Evolutionary conservation across 169 alveolate genomes (phyloP).

Genomic region (Toxoplasma gondii): DNA sequence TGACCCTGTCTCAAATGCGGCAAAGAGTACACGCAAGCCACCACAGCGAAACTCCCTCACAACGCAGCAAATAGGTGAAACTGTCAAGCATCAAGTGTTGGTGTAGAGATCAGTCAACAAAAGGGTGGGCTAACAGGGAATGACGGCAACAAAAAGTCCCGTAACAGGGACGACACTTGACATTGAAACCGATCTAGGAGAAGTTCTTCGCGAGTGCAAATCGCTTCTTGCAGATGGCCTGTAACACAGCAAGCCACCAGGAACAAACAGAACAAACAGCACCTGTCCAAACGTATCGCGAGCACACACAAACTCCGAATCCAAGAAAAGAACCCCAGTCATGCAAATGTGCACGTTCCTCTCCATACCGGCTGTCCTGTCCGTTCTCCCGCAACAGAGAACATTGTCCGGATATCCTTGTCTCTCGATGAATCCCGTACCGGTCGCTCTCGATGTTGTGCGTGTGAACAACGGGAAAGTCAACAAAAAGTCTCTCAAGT

Average conservation of each 20-base stretch:
- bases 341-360: background rate
- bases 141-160: background rate
- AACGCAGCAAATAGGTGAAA: too few species aligned
- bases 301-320: background rate
- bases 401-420: background rate
- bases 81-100: too few species aligned
- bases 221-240: conserved; percentile 17
- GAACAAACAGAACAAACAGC: background rate
- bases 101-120: too few species aligned
- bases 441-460: too few species aligned
- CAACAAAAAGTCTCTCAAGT: too few species aligned
- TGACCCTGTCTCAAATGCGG: too few species aligned
- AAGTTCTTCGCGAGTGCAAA: background rate
- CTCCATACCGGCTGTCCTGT: background rate
- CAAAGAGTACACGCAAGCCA: too few species aligned
- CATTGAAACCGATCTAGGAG: background rate
- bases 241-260: background rate
- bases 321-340: background rate
- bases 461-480: too few species aligned
- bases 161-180: background rate
- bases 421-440: too few species aligned
- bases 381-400: background rate
- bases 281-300: background rate
- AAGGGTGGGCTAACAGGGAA: background rate
- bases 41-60: too few species aligned